Percentiles rank a stretch among this genome's conserved stretches.
Conservation (phyloP, 2,329 filamentous ascomycete genomes). For the Nemania sp. region DNA sequence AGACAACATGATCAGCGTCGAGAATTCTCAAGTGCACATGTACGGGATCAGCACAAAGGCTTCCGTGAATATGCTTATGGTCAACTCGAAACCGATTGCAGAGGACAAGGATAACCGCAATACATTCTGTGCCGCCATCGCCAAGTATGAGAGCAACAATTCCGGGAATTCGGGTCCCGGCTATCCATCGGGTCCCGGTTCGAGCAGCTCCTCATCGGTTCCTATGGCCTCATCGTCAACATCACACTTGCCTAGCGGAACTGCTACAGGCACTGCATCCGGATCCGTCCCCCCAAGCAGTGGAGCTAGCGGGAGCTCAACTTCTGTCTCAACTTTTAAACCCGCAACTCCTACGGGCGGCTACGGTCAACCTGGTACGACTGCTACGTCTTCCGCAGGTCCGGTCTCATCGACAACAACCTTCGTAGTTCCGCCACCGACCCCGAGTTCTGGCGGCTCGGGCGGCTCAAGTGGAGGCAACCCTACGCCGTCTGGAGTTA, state of each 20-base stretch:
- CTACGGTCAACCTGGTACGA: slow-evolving; percentile 31
- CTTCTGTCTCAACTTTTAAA: slow-evolving; percentile 16
- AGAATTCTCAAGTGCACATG: slow-evolving; percentile 64
- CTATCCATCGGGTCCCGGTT: slow-evolving; percentile 18
- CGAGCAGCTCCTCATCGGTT: slow-evolving; percentile 18
- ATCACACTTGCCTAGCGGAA: slow-evolving; percentile 4
- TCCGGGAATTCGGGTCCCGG: slow-evolving; percentile 11
- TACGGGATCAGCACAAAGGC: slow-evolving; percentile 77
- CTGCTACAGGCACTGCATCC: background rate
- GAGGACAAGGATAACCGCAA: slow-evolving; percentile 65
- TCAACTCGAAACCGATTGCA: slow-evolving; percentile 58
- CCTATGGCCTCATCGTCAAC: slow-evolving; percentile 15
- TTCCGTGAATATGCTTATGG: slow-evolving; percentile 70
- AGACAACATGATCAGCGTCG: slow-evolving; percentile 74
- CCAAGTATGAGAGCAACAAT: slow-evolving; percentile 47
- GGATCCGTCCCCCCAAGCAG: slow-evolving; percentile 4
- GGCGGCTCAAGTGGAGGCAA: slow-evolving; percentile 13
- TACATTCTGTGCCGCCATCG: slow-evolving; percentile 66
- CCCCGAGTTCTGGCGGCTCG: slow-evolving; percentile 2
- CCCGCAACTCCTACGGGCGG: slow-evolving; percentile 28
- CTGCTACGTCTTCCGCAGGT: slow-evolving; percentile 7
- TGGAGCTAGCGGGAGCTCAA: slow-evolving; percentile 19
- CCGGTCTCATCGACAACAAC: slow-evolving; percentile 20
- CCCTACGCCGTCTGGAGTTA: slow-evolving; percentile 6
- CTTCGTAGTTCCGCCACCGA: slow-evolving; percentile 20